phyloP scores from a whole-genome alignment of 2,329 filamentous ascomycete genomes.

The Nigrospora osmanthi region DNA sequence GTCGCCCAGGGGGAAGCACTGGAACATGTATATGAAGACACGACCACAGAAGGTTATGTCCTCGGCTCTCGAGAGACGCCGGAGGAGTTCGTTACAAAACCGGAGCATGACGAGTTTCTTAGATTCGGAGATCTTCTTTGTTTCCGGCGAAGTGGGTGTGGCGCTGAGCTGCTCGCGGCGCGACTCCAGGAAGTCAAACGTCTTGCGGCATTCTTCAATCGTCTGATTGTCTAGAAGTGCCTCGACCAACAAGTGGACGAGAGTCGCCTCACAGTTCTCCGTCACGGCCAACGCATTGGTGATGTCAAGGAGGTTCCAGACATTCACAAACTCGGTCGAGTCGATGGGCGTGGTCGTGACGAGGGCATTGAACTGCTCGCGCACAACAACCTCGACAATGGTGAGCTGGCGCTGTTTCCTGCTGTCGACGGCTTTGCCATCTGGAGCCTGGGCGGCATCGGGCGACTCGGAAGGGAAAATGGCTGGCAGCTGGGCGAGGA shows the following conservation, averaged over 20 bases:
- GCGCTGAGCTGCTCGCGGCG: conserved; percentile 81
- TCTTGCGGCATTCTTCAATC: conserved; percentile 79
- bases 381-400: conserved; percentile 75
- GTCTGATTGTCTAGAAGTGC: conserved; percentile 95
- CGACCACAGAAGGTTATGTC: conserved; percentile 96
- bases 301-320: conserved; percentile 93
- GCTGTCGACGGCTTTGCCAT: conserved; percentile 20
- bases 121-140: conserved; percentile 43
- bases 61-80: conserved; percentile 86
- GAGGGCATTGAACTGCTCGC: conserved; percentile 70
- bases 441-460: conserved; percentile 15
- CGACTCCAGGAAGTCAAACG: conserved; percentile 94
- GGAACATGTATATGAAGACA: conserved; percentile 95
- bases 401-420: conserved; percentile 52
- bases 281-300: conserved; percentile 82
- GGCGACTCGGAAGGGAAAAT: conserved; percentile 22
- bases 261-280: conserved; percentile 66
- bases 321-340: conserved; percentile 66
- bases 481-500: conserved; percentile 34
- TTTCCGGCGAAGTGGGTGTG: conserved; percentile 41
- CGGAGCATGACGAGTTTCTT: conserved; percentile 87
- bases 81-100: conserved; percentile 90
- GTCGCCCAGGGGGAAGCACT: conserved; percentile 93
- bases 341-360: conserved; percentile 70
- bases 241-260: conserved; percentile 87